Evolutionary conservation across 768 basidiomycete species (phyloP).

Genomic region (Phlebiopsis flavidoalba): DNA sequence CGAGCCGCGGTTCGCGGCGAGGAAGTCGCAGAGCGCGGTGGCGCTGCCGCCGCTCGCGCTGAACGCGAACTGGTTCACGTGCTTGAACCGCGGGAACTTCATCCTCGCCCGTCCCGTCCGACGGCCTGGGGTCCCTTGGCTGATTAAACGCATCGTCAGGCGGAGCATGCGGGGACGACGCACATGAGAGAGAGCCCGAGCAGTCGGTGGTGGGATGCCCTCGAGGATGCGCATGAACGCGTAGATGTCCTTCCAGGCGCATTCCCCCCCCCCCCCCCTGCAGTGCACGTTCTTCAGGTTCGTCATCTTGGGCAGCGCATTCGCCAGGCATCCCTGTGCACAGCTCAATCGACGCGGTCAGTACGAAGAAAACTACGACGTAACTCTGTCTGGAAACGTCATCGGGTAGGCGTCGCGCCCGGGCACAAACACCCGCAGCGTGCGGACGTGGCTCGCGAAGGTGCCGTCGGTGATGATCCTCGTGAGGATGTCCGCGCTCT

Average conservation of each 20-base stretch:
- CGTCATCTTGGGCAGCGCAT: constrained; percentile 57
- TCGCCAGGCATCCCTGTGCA: constrained; percentile 59
- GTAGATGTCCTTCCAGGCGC: constrained; percentile 46
- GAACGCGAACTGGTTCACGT: constrained; percentile 57
- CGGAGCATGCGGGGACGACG: constrained; percentile 7
- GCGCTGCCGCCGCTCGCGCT: constrained; percentile 39
- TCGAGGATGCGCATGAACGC: constrained; percentile 52
- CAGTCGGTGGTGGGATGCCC: constrained; percentile 42
- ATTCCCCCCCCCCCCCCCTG: too few relatives aligned
- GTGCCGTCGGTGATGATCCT: constrained; percentile 54
- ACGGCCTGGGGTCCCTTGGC: constrained; percentile 15
- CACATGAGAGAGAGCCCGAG: constrained; percentile 47
- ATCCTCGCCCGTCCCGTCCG: constrained; percentile 25
- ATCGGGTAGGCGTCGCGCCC: constrained; percentile 44
- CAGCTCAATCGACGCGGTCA: not conserved
- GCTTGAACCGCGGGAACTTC: constrained; percentile 25
- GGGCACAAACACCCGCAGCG: constrained; percentile 54
- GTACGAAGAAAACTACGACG: not conserved
- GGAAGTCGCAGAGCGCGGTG: constrained; percentile 38
- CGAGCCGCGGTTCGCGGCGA: constrained; percentile 46
- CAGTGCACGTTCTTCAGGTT: constrained; percentile 59
- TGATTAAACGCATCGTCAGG: not conserved
- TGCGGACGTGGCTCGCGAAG: constrained; percentile 55
- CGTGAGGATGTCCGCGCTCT: constrained; percentile 67
- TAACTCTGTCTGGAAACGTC: constrained; percentile 58